Evolutionary conservation across 495 filamentous ascomycete species (phyloP), one percentile per base, ranked within the genome.

Genomic region (Penicillium mononematosum): DNA sequence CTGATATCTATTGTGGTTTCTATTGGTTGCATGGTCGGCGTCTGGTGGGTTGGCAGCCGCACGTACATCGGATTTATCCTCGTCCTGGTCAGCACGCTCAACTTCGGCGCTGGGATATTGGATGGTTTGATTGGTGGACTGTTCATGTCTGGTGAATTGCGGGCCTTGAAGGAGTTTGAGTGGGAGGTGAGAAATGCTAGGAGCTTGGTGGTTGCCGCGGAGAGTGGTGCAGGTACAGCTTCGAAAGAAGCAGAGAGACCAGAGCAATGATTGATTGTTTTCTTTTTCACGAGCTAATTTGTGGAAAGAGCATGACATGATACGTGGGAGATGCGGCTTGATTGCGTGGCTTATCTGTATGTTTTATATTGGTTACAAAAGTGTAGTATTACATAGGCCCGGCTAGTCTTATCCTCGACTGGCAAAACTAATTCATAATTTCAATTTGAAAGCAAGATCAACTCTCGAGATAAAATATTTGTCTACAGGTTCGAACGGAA

Each of bases 101-200:
- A 88, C 14, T 80, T 97, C 22, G 80, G 78, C 12, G 85, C 84
- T 8, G 95, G 94, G 1, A 80, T 88, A 6, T 58, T 96, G 17
- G 88, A 96, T 71, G 92, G 93, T 0, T 66, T 98, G 31, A 88
- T 97, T 67, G 90, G 91, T 4, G 83, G 91, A 2, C 64, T 98
- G 31, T 98, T 98, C 63, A 85, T 96, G 59, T 84, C 85, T 12
- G 83, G 83, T 61, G 94, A 98, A 74, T 59, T 96, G 56, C 78
- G 90, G 57, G 85, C 90, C 14, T 73, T 98, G n/a, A 88, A 85
- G 62, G 94, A 98, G 75, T 98, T 97, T 73, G 85, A 94, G 64
- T 96, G 91, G 88, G 95, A 98, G 75, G 86, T 98, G 14, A 72
- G 74, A 49, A 94, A 88, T 73, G 87, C 87, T 34, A 84, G 72